phyloP scores from a whole-genome alignment of 768 basidiomycete species.

The Fomitopsis pulvina region DNA sequence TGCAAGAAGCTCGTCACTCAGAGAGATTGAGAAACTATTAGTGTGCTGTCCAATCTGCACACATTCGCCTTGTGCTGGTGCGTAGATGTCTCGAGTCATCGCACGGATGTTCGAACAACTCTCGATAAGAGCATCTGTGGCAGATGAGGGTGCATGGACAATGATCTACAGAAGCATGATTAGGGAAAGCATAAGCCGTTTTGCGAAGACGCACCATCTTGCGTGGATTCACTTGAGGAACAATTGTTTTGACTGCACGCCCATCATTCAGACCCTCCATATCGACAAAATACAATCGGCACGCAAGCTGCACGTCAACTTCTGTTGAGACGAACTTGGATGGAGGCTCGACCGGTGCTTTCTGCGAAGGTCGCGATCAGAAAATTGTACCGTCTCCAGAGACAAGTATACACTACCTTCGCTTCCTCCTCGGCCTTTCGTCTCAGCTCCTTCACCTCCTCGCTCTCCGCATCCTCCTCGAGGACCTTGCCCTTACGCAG shows the following conservation, averaged over 20 bases:
- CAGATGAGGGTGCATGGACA: slow-evolving; percentile 65
- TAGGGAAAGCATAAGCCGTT: too few relatives aligned
- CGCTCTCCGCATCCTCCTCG: slow-evolving; percentile 83
- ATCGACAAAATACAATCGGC: slow-evolving; percentile 86
- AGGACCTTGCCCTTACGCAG: slow-evolving; percentile 84
- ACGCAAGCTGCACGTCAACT: slow-evolving; percentile 74
- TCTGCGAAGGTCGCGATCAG: slow-evolving; percentile 33
- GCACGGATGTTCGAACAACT: slow-evolving; percentile 79
- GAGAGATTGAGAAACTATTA: slow-evolving; percentile 87
- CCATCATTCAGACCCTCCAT: slow-evolving; percentile 97
- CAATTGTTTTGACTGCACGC: slow-evolving; percentile 92
- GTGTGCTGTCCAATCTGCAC: slow-evolving; percentile 94
- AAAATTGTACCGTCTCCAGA: not conserved
- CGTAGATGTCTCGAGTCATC: slow-evolving; percentile 90
- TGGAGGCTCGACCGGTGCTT: slow-evolving; percentile 76
- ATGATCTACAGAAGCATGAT: slow-evolving; percentile 55
- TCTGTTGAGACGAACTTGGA: slow-evolving; percentile 82
- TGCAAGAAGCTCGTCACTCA: slow-evolving; percentile 82
- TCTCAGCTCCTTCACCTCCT: slow-evolving; percentile 70
- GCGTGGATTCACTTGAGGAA: slow-evolving; percentile 92
- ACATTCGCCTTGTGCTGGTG: slow-evolving; percentile 68
- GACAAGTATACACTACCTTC: slow-evolving; percentile 42
- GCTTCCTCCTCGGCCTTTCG: slow-evolving; percentile 68
- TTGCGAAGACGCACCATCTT: slow-evolving; percentile 68
- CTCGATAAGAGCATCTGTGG: slow-evolving; percentile 68